A percentile compares a stretch with the other conserved stretches of the same genome.
Evolutionary conservation across 805 yeast genomes (phyloP).

Genomic region (Hanseniaspora taiwanica): DNA sequence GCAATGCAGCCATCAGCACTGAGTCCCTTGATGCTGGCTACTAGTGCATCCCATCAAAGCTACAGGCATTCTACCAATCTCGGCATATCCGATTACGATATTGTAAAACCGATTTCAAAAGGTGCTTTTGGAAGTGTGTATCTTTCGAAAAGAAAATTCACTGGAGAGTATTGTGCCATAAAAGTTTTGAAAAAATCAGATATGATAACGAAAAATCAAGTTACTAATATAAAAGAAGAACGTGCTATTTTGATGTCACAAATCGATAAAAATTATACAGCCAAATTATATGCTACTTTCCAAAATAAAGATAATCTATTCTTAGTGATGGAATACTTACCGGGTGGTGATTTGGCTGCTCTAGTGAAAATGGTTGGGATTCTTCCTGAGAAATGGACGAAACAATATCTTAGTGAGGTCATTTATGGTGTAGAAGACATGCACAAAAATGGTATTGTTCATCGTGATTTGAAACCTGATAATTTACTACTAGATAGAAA

Average conservation of each 20-base stretch:
- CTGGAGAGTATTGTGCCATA: conserved; percentile 93
- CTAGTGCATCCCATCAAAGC: neutral
- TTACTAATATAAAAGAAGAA: conserved; percentile 86
- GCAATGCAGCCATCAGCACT: conserved; percentile 2
- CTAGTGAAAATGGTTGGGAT: conserved; percentile 70
- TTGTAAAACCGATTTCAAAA: conserved; percentile 83
- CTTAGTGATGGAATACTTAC: conserved; percentile 90
- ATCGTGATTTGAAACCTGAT: conserved; percentile 92
- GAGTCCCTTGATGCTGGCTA: neutral
- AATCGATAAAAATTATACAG: conserved; percentile 85
- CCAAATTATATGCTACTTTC: conserved; percentile 74
- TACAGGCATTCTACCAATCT: conserved; percentile 29
- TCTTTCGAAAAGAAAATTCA: conserved; percentile 64
- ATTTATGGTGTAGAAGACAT: conserved; percentile 82
- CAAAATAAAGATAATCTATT: conserved; percentile 80
- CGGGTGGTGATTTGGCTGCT: conserved; percentile 93
- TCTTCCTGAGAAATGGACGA: conserved; percentile 77
- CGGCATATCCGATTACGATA: conserved; percentile 76
- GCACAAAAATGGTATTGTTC: conserved; percentile 81
- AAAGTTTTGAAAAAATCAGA: conserved; percentile 85
- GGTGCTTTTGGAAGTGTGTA: conserved; percentile 98
- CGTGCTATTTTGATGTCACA: conserved; percentile 98
- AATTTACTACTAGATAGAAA: conserved; percentile 70
- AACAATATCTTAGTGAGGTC: conserved; percentile 76
- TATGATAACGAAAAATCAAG: conserved; percentile 95